Percentiles rank a stretch among this genome's conserved stretches.
These are phyloP conservation scores for Colletotrichum graminicola DNA, from an alignment of 2,329 filamentous ascomycete genomes.

Conservation along the genomic window DNA sequence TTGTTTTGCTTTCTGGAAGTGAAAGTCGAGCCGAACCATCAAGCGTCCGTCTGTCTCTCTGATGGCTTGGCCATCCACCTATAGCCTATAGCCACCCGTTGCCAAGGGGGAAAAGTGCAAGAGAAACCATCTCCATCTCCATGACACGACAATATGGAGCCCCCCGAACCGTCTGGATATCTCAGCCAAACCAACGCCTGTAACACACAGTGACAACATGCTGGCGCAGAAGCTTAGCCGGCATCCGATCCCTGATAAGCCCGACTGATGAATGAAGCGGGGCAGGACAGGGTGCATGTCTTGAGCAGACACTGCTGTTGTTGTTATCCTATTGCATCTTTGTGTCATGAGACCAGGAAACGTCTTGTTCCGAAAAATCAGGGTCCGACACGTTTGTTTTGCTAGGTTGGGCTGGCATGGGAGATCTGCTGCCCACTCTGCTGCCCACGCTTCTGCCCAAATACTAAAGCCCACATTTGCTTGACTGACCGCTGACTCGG, in stretches of 20 bases:
- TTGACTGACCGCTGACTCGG: constrained; percentile 33
- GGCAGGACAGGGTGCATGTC: not conserved
- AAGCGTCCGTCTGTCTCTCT: not conserved
- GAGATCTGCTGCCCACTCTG: not conserved
- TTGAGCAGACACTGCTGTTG: not conserved
- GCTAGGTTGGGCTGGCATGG: constrained; percentile 21
- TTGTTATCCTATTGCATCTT: constrained; percentile 3
- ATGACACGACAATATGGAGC: not conserved
- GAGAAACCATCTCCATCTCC: not conserved
- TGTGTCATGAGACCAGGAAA: not conserved
- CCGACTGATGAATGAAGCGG: constrained; percentile 8
- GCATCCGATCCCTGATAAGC: constrained; percentile 12
- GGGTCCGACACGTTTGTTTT: constrained; percentile 19
- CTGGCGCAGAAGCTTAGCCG: constrained; percentile 16
- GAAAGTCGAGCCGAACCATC: not conserved
- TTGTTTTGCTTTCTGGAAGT: not conserved
- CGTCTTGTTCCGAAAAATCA: constrained; percentile 13
- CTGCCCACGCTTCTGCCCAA: not conserved
- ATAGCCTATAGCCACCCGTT: no score
- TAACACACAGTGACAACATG: not conserved
- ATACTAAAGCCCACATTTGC: constrained; percentile 21
- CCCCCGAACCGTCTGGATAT: not conserved
- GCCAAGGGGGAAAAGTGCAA: not conserved
- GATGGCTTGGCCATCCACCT: not conserved
- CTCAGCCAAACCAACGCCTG: not conserved